Base-by-base conservation (phyloP, 2,329 filamentous ascomycete species). In the Penicillium sp. region DNA sequence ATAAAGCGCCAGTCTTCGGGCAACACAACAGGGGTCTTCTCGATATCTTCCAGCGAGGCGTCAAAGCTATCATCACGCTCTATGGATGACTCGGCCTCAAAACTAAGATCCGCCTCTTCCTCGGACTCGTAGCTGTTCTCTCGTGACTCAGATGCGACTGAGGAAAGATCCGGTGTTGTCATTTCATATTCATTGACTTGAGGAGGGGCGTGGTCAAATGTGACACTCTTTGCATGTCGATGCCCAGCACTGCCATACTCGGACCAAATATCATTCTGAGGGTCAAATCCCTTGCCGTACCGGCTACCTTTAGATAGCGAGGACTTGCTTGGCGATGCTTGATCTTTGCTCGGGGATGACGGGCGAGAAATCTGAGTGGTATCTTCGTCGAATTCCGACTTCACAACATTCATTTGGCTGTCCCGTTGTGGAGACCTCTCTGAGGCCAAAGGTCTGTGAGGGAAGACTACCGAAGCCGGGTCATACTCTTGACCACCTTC, bases 141-240 rank as follows among this genome's bases (percentile, higher is more conserved):
- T 9, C 93, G 88, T 13, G 93, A 97, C 64, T 89, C 92, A 47
- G 90, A 93, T 26, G 90, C 90, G 24, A 95, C 82, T 0, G 92
- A 96, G 2, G 93, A 97, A n/a, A 95, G 85, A 69, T 97, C 94
- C 11, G 94, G 94, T 2, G 94, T 99, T 34, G 91, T 89, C 89
- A 97, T 92, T 76, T 97, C 94, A 73, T 97, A 99, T 76, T 99
- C 94, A 71, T 97, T 96, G 68, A 99, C 84, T 71, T 96, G 90
- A 24, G 94, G 94, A 22, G 93, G 93, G 2, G 90, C 92, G 37
- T 88, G 89, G 75, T 97, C 92, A 71, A 99, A 99, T 0, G 93
- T 99, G 56, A 99, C 94, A 68, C 92, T 97, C 81, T 99, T 99
- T 46, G 91, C 87, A 75, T 96, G 90, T 52, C 92, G 89, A 70